Base-by-base conservation (phyloP, 768 basidiomycete genomes). In the Podaxis sp. region DNA sequence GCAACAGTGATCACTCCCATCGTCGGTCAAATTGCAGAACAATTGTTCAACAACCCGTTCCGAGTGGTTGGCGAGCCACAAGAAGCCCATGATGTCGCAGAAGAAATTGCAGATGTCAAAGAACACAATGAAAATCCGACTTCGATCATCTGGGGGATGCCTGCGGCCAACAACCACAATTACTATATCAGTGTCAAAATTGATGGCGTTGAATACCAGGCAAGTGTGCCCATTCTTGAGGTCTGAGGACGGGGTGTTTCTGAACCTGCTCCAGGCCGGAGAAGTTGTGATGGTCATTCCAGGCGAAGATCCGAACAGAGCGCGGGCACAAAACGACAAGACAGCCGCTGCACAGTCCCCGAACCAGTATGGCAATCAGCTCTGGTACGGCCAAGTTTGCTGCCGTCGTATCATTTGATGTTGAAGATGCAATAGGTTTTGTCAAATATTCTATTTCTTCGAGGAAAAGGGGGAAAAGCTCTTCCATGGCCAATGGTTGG, bases 401-500 rank as follows among this genome's bases (percentile, higher is more conserved):
- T 24, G 25, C 19, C 15, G 19, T 24, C 51, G 12, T 58, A 53
- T 25, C 24, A 19, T 24, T 36, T 36, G 1, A 19, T 12, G 43
- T 22, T 43, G 13, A 33, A 38, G 29, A n/a, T 57, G 17, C 29
- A 29, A 12, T 33, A 92, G 90, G 90, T 92, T 92, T 67, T 83
- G 84, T 54, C 80, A 77, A n/a, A 87, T 91, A 46, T 78, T 77
- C 3, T 89, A 86, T 65, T 82, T 92, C 61, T 88, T 81, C 63
- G 82, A 87, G 57, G 71, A 69, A 7, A 43, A 59, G 15, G 63
- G 66, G 29, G 63, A 59, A 50, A 86, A 85, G 68, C 80, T 77
- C 74, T 86, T 89, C 59, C 90, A 92, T 71, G 88, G 81, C 0
- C 87, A 88, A 60, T 92, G 90, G 90, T 79, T 85, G 61, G 74